Percentiles rank a stretch among this genome's conserved stretches.
Evolutionary conservation across 805 yeast species (phyloP).

Genomic region (Priceomyces carsonii): DNA sequence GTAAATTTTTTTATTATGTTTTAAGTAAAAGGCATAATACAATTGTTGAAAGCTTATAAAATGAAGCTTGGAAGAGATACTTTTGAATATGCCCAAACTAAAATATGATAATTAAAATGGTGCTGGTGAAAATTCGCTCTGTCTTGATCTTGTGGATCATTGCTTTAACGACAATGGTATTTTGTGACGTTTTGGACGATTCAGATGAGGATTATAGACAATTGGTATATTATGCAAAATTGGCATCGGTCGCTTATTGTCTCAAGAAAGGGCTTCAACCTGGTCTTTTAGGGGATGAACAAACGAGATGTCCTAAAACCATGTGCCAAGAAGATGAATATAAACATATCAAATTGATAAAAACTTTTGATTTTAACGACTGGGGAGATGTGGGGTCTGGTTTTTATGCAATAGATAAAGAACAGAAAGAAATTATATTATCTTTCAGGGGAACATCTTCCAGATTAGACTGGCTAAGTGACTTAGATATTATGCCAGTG

Average conservation of each 20-base stretch:
- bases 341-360: conserved; percentile 33
- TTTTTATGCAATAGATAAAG: conserved; percentile 50
- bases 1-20: too few species aligned
- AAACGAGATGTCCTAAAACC: conserved; percentile 22
- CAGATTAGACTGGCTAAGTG: conserved; percentile 60
- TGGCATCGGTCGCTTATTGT: conserved; percentile 41
- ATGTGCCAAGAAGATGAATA: conserved; percentile 23
- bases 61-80: too few species aligned
- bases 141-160: too few species aligned
- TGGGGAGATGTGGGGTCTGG: conserved; percentile 56
- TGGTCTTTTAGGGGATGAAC: conserved; percentile 24
- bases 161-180: too few species aligned
- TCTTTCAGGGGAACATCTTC: conserved; percentile 67
- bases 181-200: conserved; percentile 2
- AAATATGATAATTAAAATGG: too few species aligned
- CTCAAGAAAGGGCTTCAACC: conserved; percentile 26
- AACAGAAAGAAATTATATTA: conserved; percentile 42
- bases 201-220: conserved; percentile 15
- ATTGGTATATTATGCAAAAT: conserved; percentile 33
- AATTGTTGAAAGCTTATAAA: too few species aligned
- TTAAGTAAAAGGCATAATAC: too few species aligned
- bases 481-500: conserved; percentile 50
- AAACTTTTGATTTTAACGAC: conserved; percentile 42
- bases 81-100: too few species aligned
- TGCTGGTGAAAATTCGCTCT: too few species aligned